A percentile compares a stretch with the other conserved stretches of the same genome.
Conservation (phyloP, 257 asterid genomes). For the Knoxia roxburghii region DNA sequence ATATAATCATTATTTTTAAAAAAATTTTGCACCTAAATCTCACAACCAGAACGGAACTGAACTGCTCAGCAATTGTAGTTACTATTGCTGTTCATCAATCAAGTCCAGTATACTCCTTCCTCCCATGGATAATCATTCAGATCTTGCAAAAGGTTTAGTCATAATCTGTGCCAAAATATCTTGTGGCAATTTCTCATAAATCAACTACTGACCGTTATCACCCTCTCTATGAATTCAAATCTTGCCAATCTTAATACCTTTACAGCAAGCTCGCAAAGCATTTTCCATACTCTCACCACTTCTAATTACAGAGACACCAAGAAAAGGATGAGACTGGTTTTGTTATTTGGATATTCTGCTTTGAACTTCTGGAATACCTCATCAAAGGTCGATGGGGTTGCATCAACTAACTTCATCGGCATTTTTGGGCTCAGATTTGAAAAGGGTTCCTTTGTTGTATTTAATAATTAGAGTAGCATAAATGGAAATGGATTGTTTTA, state of each 20-base stretch:
- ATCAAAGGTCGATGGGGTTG: constrained; percentile 53
- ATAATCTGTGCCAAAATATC: constrained; percentile 94
- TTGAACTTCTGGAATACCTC: constrained; percentile 51
- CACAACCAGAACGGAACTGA: too few species aligned
- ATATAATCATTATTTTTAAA: too few species aligned
- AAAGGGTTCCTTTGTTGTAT: too few species aligned
- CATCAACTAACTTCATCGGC: constrained; percentile 74
- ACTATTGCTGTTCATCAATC: neutral
- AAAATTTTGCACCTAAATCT: too few species aligned
- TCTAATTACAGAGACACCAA: constrained; percentile 22
- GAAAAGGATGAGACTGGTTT: constrained; percentile 44
- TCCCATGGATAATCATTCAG: neutral
- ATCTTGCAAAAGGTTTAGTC: constrained; percentile 31
- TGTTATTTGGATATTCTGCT: constrained; percentile 47
- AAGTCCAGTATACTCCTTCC: constrained; percentile 9
- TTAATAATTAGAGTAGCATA: too few species aligned
- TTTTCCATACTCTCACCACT: constrained; percentile 96
- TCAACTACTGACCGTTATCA: constrained; percentile 93
- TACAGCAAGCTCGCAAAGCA: constrained; percentile 97
- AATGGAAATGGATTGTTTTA: too few species aligned
- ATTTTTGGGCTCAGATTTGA: constrained; percentile 28
- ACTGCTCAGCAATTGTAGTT: neutral
- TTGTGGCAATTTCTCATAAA: constrained; percentile 84
- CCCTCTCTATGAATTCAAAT: constrained; percentile 96
- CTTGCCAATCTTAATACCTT: constrained; percentile 97